Evolutionary conservation across 2,329 filamentous ascomycete species (phyloP).

Genomic region (Sporothrix dimorphospora): DNA sequence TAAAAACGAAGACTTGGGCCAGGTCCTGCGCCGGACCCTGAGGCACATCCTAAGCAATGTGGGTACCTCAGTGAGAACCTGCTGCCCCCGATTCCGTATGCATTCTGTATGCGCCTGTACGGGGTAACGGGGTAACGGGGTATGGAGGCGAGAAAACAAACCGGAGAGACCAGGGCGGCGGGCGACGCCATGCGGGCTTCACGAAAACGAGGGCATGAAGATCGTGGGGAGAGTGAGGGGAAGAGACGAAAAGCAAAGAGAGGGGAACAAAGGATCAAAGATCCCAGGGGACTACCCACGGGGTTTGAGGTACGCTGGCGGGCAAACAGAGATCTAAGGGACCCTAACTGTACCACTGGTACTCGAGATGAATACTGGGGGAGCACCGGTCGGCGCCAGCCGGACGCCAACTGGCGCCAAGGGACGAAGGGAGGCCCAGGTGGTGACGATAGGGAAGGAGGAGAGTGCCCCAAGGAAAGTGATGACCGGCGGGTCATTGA

Average conservation of each 20-base stretch:
- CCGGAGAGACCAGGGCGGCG: neutral
- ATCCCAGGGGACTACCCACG: neutral
- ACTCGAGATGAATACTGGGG: neutral
- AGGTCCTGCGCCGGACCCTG: neutral
- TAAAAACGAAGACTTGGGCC: neutral
- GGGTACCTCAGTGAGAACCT: neutral
- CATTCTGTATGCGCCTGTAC: slow-evolving; percentile 7
- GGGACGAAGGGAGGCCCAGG: neutral
- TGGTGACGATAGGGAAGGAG: neutral
- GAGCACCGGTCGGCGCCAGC: neutral
- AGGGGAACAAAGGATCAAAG: neutral
- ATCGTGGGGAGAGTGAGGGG: neutral
- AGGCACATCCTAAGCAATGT: neutral
- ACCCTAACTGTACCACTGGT: neutral
- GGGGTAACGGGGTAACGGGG: slow-evolving; percentile 21
- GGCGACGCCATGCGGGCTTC: neutral
- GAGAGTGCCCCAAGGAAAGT: neutral
- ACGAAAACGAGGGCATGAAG: neutral
- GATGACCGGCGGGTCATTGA: neutral
- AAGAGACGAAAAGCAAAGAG: neutral
- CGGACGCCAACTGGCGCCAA: neutral
- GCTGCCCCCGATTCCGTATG: neutral
- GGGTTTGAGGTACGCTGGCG: no score
- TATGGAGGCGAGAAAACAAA: slow-evolving; percentile 25
- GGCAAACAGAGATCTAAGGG: neutral